Conservation (phyloP, 106 monocot genomes). For the Hemerocallis citrina region DNA sequence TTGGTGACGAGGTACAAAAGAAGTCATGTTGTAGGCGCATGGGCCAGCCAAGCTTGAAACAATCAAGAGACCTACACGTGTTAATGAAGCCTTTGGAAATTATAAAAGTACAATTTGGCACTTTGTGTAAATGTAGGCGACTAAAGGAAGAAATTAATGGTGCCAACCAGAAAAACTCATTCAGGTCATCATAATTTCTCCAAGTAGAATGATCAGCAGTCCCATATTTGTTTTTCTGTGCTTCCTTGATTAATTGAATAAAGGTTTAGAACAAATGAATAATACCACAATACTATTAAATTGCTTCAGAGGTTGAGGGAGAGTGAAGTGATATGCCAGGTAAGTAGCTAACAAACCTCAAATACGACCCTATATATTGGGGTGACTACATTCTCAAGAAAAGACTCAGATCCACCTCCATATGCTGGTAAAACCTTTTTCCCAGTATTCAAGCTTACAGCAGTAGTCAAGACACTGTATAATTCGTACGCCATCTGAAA, state of each 20-base stretch:
- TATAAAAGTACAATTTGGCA: not conserved
- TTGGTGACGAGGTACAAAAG: conserved; percentile 33
- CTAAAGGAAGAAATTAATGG: not conserved
- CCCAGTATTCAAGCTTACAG: conserved; percentile 66
- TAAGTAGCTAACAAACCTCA: conserved; percentile 40
- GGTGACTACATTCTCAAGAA: conserved; percentile 54
- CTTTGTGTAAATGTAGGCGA: not conserved
- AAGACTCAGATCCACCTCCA: conserved; percentile 61
- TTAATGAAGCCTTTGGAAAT: conserved; percentile 1
- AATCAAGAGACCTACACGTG: conserved; percentile 55
- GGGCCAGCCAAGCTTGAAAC: conserved; percentile 85
- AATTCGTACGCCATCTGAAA: conserved; percentile 85
- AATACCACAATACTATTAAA: not conserved
- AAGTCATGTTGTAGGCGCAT: conserved; percentile 53
- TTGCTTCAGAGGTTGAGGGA: too few species aligned
- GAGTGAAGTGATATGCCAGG: not conserved
- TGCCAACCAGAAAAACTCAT: conserved; percentile 69
- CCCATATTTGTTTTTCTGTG: conserved; percentile 56
- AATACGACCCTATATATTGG: conserved; percentile 56
- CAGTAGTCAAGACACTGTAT: conserved; percentile 50
- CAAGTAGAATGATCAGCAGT: conserved; percentile 61
- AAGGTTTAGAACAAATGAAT: not conserved
- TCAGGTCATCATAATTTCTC: conserved; percentile 84
- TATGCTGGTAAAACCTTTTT: conserved; percentile 59
- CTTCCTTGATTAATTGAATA: conserved; percentile 47